Percentiles rank a stretch among this genome's conserved stretches.
These are phyloP conservation scores for Nectriaceae sp. DNA, from an alignment of 2,329 filamentous ascomycete species.

Conservation along the genomic window DNA sequence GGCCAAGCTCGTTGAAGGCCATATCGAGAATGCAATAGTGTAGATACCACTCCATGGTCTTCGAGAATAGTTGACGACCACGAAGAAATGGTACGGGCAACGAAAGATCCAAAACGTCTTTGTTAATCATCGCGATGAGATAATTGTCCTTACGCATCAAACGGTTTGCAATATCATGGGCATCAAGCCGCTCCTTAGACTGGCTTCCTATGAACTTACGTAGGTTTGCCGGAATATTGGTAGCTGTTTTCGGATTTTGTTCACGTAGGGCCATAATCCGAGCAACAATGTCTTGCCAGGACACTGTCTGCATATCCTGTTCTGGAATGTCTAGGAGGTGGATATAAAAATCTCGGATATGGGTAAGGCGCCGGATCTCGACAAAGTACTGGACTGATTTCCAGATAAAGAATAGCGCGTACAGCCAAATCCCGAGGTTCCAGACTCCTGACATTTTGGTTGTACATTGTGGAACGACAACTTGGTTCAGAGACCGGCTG, in stretches of 20 bases:
- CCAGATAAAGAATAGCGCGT: conserved; percentile 82
- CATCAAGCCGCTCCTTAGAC: conserved; percentile 91
- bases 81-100: conserved; percentile 82
- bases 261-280: conserved; percentile 84
- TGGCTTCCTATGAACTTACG: conserved; percentile 72
- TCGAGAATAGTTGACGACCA: conserved; percentile 80
- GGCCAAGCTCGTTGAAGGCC: conserved; percentile 86
- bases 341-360: conserved; percentile 84
- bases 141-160: conserved; percentile 98
- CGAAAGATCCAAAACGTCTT: conserved; percentile 87
- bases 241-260: conserved; percentile 78
- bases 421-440: conserved; percentile 80
- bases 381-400: conserved; percentile 74
- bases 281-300: conserved; percentile 88
- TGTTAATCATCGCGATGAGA: conserved; percentile 95
- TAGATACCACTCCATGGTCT: conserved; percentile 89
- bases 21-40: conserved; percentile 90
- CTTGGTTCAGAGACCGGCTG: conserved; percentile 56
- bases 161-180: conserved; percentile 94
- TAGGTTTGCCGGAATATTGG: conserved; percentile 52
- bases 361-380: conserved; percentile 70
- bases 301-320: conserved; percentile 88
- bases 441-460: conserved; percentile 72
- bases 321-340: conserved; percentile 80
- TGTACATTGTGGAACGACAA: conserved; percentile 74